phyloP scores from a whole-genome alignment of 106 monocot species.

The Narthecium ossifragum region DNA sequence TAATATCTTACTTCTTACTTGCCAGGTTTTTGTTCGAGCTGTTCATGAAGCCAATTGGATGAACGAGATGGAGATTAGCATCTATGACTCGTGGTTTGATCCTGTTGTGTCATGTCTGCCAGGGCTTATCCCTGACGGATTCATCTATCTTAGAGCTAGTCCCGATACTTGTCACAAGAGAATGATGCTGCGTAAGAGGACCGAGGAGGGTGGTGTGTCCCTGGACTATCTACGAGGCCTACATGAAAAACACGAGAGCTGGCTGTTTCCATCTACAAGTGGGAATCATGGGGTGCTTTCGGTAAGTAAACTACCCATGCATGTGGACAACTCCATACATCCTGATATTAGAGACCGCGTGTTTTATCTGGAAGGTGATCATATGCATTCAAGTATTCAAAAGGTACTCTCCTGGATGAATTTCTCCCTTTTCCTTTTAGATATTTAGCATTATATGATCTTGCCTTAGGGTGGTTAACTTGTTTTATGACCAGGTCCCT shows the following conservation, averaged over 20 bases:
- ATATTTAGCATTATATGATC: neutral
- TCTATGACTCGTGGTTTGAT: constrained; percentile 99
- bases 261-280: constrained; percentile 76
- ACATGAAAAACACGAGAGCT: constrained; percentile 99
- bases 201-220: constrained; percentile 83
- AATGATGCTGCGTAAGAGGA: constrained; percentile 77
- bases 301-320: constrained; percentile 57
- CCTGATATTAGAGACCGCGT: constrained; percentile 90
- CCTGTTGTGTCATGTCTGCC: constrained; percentile 92
- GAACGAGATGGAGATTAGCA: constrained; percentile 99
- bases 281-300: constrained; percentile 79
- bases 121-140: constrained; percentile 89
- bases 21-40: constrained; percentile 92
- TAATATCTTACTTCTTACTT: neutral
- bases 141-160: constrained; percentile 96
- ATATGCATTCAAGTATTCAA: constrained; percentile 95
- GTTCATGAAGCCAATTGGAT: constrained; percentile 99
- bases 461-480: neutral
- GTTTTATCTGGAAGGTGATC: constrained; percentile 84
- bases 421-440: neutral
- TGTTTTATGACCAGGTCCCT: constrained; percentile 62
- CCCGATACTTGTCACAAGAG: constrained; percentile 98
- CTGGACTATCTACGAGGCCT: constrained; percentile 76
- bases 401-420: constrained; percentile 42
- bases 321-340: constrained; percentile 66